Percentiles rank a stretch among this genome's conserved stretches.
These are phyloP conservation scores for Platanus orientalis DNA, from an alignment of 164 flowering plant species.

Conservation along the genomic window DNA sequence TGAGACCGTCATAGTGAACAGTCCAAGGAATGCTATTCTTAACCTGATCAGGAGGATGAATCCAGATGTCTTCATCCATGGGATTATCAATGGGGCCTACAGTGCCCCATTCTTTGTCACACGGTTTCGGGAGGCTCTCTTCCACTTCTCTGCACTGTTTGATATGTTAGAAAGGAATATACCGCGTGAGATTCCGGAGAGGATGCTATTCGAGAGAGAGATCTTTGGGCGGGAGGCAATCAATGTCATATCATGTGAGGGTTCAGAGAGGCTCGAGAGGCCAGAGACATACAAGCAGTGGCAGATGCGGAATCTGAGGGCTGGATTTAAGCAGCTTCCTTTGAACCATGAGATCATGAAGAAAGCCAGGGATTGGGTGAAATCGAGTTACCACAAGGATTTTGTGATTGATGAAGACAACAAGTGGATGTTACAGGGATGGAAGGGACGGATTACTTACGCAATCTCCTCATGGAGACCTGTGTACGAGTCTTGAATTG, in stretches of 20 bases:
- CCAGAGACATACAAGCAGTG: conserved; percentile 92
- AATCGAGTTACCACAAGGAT: conserved; percentile 53
- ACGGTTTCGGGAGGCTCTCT: conserved; percentile 74
- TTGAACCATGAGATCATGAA: conserved; percentile 38
- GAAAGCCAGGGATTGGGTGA: conserved; percentile 36
- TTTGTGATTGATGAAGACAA: conserved; percentile 64
- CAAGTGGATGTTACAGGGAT: conserved; percentile 75
- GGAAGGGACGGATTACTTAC: conserved; percentile 70
- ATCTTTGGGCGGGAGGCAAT: conserved; percentile 60
- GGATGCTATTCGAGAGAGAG: conserved; percentile 61
- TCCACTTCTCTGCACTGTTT: conserved; percentile 69
- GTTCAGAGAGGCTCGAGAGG: conserved; percentile 78
- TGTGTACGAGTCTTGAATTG: conserved; percentile 10
- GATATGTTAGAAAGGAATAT: conserved; percentile 75
- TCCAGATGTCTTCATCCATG: conserved; percentile 64
- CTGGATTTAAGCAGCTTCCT: conserved; percentile 65
- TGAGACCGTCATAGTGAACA: conserved; percentile 59
- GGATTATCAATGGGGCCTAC: conserved; percentile 60
- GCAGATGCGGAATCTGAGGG: conserved; percentile 56
- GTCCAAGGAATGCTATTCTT: conserved; percentile 53
- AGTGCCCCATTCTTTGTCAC: conserved; percentile 84
- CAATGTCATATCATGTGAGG: conserved; percentile 81
- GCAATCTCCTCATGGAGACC: conserved; percentile 71
- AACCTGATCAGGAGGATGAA: conserved; percentile 49
- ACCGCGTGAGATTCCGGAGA: conserved; percentile 56